These are phyloP conservation scores for Myrica gale DNA, from an alignment of 306 rosid genomes.

Conservation along the genomic window DNA sequence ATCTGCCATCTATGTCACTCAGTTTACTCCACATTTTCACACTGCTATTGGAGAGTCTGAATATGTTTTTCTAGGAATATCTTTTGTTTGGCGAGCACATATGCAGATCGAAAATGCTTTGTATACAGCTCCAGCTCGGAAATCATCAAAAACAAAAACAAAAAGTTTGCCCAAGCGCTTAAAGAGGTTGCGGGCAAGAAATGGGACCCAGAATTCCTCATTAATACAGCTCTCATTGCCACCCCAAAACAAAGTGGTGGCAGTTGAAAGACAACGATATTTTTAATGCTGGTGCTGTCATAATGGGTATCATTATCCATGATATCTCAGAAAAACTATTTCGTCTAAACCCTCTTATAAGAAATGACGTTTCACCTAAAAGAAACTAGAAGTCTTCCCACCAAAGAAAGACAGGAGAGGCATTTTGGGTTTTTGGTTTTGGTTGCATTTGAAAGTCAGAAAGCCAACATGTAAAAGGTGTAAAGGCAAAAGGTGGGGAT, in stretches of 20 bases:
- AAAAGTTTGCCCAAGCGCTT: too few species aligned
- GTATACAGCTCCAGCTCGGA: too few species aligned
- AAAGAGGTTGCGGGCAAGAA: too few species aligned
- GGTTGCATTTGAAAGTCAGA: conserved; percentile 50
- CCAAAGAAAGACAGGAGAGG: conserved; percentile 18
- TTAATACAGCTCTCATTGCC: background rate
- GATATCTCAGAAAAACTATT: background rate
- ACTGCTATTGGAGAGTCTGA: background rate
- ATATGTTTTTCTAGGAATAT: background rate
- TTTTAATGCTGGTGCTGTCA: too few species aligned
- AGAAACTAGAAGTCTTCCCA: conserved; percentile 26
- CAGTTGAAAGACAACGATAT: background rate
- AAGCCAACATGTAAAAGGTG: conserved; percentile 41
- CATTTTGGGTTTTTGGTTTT: conserved; percentile 24
- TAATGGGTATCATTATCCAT: conserved; percentile 15
- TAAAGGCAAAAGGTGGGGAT: conserved; percentile 48
- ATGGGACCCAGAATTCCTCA: background rate
- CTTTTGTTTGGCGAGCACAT: background rate
- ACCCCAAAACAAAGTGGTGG: background rate
- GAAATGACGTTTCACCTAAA: conserved; percentile 17
- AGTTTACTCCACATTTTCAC: background rate
- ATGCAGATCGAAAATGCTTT: too few species aligned
- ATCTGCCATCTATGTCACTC: background rate
- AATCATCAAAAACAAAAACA: too few species aligned
- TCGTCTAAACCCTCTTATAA: conserved; percentile 19